Evolutionary conservation across 176 grass and related monocot genomes (phyloP), one percentile per base, ranked within the genome.

Genomic region (Triticum aestivum): DNA sequence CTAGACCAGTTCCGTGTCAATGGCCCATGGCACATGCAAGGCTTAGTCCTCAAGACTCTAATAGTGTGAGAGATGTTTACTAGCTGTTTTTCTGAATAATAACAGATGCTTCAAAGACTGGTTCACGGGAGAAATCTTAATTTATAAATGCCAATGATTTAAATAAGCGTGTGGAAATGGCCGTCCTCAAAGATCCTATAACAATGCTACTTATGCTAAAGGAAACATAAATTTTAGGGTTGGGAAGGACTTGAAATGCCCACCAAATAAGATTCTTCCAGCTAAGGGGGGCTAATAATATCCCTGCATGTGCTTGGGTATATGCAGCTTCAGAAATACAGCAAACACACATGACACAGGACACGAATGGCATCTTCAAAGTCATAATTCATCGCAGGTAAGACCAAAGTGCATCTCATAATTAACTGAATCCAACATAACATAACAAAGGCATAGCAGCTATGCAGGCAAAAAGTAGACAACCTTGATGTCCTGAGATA

Each of bases 401-500:
- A 13, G 69, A 1, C 54, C 15, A 27, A 75, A 64, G 70, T 75
- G 82, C 56, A 63, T 64, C 56, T 75, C 82, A 63, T 75, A 33
- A 84, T 64, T 64, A 44, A 84, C 23, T 0, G 56, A 84, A 75
- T 84, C 82, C 56, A 33, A 32, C 70, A 75, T 10, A 41, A 74
- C 69, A 84, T 45, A 64, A 73, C 45, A 56, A 75, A 75, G 24
- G 12, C 82, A 47, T 54, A 47, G 56, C 56, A 84, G 54, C 56
- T 75, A 75, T 75, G 69, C 56, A 64, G 38, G 58, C 52, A 75
- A 84, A 75, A 84, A 10, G 17, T 32, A 47, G 65, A 70, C 45
- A 37, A 68, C 30, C 69, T 51, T 61, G 81, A 73, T 73, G 81
- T 83, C 33, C 81, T 61, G 81, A 37, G 68, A 84, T 23, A 83